Evolutionary conservation across 1,284 basidiomycete species (phyloP).

Genomic region (Athelia sp.): DNA sequence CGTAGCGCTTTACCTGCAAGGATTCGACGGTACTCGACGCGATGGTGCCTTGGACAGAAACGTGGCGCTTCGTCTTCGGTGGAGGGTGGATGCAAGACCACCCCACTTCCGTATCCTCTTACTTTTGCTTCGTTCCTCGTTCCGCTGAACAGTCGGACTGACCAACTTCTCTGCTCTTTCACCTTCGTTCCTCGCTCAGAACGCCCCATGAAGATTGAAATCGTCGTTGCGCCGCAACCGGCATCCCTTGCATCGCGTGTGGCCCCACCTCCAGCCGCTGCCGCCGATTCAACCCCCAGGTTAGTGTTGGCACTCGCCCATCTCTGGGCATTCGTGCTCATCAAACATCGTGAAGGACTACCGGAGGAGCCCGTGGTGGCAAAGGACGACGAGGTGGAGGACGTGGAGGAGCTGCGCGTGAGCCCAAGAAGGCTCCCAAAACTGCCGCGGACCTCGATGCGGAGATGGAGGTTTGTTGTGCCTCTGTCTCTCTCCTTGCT

Average conservation of each 20-base stretch:
- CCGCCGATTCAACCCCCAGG: conserved; percentile 34
- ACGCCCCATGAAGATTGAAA: conserved; percentile 98
- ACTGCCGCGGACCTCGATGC: conserved; percentile 73
- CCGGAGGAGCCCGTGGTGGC: conserved; percentile 37
- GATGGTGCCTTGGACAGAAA: conserved; percentile 30
- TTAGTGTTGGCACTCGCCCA: conserved; percentile 24
- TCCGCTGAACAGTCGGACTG: conserved; percentile 59
- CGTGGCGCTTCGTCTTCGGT: conserved; percentile 36
- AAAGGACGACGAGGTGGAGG: conserved; percentile 51
- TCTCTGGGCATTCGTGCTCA: conserved; percentile 8
- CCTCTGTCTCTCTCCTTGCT: not conserved
- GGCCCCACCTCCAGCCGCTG: conserved; percentile 46
- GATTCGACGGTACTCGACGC: not conserved
- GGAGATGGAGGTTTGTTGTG: conserved; percentile 71
- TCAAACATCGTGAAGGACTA: conserved; percentile 16
- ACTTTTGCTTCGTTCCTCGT: conserved; percentile 39
- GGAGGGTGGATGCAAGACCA: conserved; percentile 26
- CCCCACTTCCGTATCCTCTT: conserved; percentile 28
- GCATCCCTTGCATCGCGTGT: conserved; percentile 66
- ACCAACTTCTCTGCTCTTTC: conserved; percentile 37
- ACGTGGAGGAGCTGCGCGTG: conserved; percentile 52
- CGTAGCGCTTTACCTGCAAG: no score
- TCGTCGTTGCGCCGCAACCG: conserved; percentile 82
- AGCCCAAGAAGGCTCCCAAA: conserved; percentile 66
- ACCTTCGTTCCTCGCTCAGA: conserved; percentile 49